Evolutionary conservation across 495 filamentous ascomycete species (phyloP), one percentile per base, ranked within the genome.

Genomic region (Penicillium samsonianum): DNA sequence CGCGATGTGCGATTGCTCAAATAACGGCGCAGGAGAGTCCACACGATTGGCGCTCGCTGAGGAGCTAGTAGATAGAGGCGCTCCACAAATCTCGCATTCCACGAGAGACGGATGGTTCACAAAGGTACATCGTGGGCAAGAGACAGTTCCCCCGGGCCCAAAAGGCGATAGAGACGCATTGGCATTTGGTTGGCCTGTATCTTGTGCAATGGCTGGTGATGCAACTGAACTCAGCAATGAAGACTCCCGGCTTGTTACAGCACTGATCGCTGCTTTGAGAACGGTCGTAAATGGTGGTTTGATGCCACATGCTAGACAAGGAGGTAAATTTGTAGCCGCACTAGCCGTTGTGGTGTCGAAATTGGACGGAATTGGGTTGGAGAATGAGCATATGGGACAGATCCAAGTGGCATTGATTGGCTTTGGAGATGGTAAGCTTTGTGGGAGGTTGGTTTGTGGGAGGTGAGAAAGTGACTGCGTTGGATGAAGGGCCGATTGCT

Each of bases 371-470:
- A 98, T 83, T 0, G 90, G 88, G 65, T 99, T 99, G n/a, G 94
- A 95, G 67, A 96, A 93, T 43, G 90, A 91, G 75, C 94, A 98
- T 67, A 98, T 98, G 3, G 90, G 88, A 76, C 95, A 98, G 44
- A 98, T 86, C 94, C 94, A 98, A n/a, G 92, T 96, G 4, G 89
- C 92, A 65, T 77, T 82, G 41, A 73, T 60, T 12, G 65, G 65
- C 35, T 73, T 69, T 7, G 71, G 65, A 28, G 74, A 60, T 3
- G 65, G 52, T 2, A 64, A 54, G 14, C 59, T 60, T n/a, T 64
- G 65, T 10, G 65, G 49, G 10, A 35, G 30, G 8, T 51, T 58
- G 8, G 61, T 48, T 10, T 65, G 68, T 23, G 68, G 49, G 12
- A 67, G 59, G n/a, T 65, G 62, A 26, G 71, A 70, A n/a, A 60